Evolutionary conservation across 2,329 filamentous ascomycete species (phyloP).

Genomic region (Ophiocordyceps camponoti-leonardi): DNA sequence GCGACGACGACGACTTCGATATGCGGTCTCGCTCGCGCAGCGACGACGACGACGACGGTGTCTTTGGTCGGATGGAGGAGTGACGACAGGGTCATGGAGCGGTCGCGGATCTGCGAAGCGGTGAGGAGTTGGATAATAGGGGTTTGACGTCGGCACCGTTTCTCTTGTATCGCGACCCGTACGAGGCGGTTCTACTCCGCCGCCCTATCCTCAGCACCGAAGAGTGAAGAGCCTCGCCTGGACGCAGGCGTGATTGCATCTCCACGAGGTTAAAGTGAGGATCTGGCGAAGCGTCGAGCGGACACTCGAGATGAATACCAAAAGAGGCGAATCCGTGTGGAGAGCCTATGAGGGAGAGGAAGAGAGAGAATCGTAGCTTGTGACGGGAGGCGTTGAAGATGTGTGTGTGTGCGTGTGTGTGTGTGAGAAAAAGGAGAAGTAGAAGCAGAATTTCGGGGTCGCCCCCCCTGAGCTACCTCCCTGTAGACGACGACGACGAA

Average conservation of each 20-base stretch:
- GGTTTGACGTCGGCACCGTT: constrained; percentile 8
- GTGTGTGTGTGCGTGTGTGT: too few species aligned
- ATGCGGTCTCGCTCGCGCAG: constrained; percentile 43
- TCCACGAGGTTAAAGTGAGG: constrained; percentile 59
- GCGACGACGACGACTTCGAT: constrained; percentile 55
- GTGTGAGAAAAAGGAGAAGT: too few species aligned
- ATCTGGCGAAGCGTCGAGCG: constrained; percentile 45
- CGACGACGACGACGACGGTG: constrained; percentile 85
- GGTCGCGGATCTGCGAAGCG: too few species aligned
- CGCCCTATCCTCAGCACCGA: constrained; percentile 47
- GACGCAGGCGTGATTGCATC: constrained; percentile 21
- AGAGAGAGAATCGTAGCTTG: background rate
- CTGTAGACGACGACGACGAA: too few species aligned
- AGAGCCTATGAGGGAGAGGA: constrained; percentile 7
- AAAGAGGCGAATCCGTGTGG: constrained; percentile 1
- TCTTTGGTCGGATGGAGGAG: constrained; percentile 95
- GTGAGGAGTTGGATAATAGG: constrained; percentile 1
- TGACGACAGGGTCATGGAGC: constrained; percentile 22
- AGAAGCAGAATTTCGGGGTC: too few species aligned
- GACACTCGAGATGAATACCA: constrained; percentile 25
- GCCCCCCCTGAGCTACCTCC: too few species aligned
- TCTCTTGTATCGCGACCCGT: constrained; percentile 32
- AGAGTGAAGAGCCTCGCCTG: constrained; percentile 36
- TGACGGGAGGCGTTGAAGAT: background rate
- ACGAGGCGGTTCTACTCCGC: constrained; percentile 45